Conservation (phyloP, 148 eudicot species). For the Arbutus unedo region DNA sequence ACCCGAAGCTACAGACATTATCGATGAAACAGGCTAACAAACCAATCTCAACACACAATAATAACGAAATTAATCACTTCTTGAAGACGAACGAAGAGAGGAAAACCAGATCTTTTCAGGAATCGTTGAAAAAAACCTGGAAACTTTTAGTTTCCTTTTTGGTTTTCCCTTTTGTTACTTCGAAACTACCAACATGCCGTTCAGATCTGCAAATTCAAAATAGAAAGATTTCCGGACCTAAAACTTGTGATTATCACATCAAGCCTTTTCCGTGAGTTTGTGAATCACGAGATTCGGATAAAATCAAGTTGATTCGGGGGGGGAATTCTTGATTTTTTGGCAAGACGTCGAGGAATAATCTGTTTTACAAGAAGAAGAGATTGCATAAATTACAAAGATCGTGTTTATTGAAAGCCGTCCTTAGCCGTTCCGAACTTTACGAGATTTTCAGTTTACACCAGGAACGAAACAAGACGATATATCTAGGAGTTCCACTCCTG, state of each 20-base stretch:
- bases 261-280: not conserved
- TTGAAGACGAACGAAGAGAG: not conserved
- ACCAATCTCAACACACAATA: not conserved
- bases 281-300: not conserved
- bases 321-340: not conserved
- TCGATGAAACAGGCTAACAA: not conserved
- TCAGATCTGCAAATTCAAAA: not conserved
- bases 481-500: not conserved
- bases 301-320: not conserved
- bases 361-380: too few relatives aligned
- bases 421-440: not conserved
- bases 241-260: not conserved
- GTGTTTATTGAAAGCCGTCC: not conserved
- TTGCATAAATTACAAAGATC: not conserved
- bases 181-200: not conserved
- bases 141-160: not conserved
- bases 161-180: not conserved
- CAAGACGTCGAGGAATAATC: not conserved
- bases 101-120: not conserved
- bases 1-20: constrained; percentile 52
- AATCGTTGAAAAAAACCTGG: not conserved
- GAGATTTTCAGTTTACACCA: not conserved
- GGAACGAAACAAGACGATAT: not conserved
- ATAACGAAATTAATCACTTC: not conserved
- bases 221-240: not conserved